Evolutionary conservation across 306 rosid genomes (phyloP), one percentile per base, ranked within the genome.

Genomic region (Lathyrus oleraceus): DNA sequence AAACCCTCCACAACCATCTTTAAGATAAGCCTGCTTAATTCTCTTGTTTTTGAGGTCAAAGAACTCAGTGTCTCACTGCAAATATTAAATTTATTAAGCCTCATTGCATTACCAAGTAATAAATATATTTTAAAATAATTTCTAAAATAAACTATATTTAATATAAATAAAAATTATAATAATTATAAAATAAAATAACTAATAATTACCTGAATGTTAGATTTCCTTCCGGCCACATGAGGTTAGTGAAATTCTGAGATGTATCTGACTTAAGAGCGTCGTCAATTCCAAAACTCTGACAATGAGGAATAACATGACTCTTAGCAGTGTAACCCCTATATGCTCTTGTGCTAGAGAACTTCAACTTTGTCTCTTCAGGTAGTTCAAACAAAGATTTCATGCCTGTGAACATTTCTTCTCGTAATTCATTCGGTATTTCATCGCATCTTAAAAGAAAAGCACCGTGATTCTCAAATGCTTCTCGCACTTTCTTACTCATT

Each of bases 171-270:
- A 84, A 36, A 54, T 0, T n/a, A 78, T 10, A 10, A 42, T 0
- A 11, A 47, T 47, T n/a, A 47, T 2, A 47, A 47, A 47, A 45
- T 47, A n/a, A 25, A n/a, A 20, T 20, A 7, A 16, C 5, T n/a
- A 1, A 12, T n/a, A 1, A 12, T 20, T 30, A 87, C 91, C 88
- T 52, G 47, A 87, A 84, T 16, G 57, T 0, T 17, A 78, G 56
- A 76, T 82, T 85, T 35, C 84, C 92, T 40, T 78, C 78, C 2
- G 87, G 83, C 92, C 89, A 87, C 86, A 87, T 82, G 71, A 80
- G 79, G 71, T 67, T 14, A 48, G 87, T 75, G 79, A 87, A 84
- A 65, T 75, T 47, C 1, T 47, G 20, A 48, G 86, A 64, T 0
- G 8, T 10, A 21, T 42, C 58, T 0, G 19, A 74, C 1, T 30